Percentiles rank a stretch among this genome's conserved stretches.
Evolutionary conservation across 257 asterid genomes (phyloP).

Genomic region (Osmanthus fragrans): DNA sequence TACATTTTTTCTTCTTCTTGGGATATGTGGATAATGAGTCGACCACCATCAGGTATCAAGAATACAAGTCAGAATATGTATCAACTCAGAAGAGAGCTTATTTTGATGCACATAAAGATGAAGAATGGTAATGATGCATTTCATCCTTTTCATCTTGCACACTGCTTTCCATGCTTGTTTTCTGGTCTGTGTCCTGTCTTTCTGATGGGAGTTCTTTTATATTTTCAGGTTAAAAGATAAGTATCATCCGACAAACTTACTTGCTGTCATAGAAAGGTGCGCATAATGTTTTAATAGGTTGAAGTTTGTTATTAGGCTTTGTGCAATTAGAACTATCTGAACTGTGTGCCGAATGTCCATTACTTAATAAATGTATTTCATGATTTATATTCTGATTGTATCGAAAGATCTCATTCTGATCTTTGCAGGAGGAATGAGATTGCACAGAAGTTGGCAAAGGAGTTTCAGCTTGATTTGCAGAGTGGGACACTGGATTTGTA

Average conservation of each 20-base stretch:
- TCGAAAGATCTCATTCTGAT: slow-evolving; percentile 21
- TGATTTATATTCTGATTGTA: slow-evolving; percentile 16
- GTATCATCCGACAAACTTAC: slow-evolving; percentile 88
- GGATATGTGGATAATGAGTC: slow-evolving; percentile 21
- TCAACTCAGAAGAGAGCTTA: slow-evolving; percentile 81
- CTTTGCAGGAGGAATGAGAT: slow-evolving; percentile 77
- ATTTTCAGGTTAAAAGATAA: slow-evolving; percentile 88
- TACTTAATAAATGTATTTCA: background rate
- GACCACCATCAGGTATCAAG: slow-evolving; percentile 71
- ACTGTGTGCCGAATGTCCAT: slow-evolving; percentile 7
- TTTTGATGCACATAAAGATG: slow-evolving; percentile 84
- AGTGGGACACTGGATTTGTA: slow-evolving; percentile 86
- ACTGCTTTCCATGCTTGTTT: slow-evolving; percentile 12
- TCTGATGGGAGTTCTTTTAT: slow-evolving; percentile 28
- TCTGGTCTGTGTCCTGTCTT: background rate
- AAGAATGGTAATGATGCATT: slow-evolving; percentile 95
- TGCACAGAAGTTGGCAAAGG: slow-evolving; percentile 76
- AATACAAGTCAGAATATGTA: slow-evolving; percentile 83
- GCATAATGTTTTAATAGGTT: slow-evolving; percentile 14
- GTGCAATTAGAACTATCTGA: background rate
- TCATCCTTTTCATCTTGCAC: slow-evolving; percentile 7
- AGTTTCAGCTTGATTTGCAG: slow-evolving; percentile 87
- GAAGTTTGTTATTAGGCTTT: slow-evolving; percentile 2
- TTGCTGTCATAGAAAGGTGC: slow-evolving; percentile 85
- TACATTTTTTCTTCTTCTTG: background rate